Base-by-base conservation (phyloP, 2,329 filamentous ascomycete genomes). In the Fusarium ambrosium region DNA sequence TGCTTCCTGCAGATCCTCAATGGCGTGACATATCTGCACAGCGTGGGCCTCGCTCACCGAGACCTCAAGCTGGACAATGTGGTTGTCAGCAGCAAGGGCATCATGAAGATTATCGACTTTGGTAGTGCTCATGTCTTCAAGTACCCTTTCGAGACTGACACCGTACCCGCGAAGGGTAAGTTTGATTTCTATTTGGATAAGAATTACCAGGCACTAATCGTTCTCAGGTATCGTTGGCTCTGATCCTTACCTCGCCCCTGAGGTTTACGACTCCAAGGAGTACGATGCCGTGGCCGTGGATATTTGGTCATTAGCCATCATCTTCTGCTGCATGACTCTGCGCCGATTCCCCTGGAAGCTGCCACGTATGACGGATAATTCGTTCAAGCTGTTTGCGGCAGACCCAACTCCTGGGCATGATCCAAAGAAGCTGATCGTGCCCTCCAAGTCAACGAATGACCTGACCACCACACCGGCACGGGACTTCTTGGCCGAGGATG, bases 41-140 rank as follows among this genome's bases (percentile, higher is more conserved):
- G 94, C 81, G 97, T 98, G 91, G 97, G 97, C 4, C 87, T 99
- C 62, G 95, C 97, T 13, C 97, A 99, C 84, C 92, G 97, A 53
- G 97, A 99, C 86, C 81, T 99, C 79, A 99, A 99, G 85, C 85
- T 99, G 78, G 97, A 99, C 85, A 99, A 99, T 78, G 97, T 99
- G 22, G 97, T 99, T 32, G 95, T 99, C 69, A 98, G 95, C 80
- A 94, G 97, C 80, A 91, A 93, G 79, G 97, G 97, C 3, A 98
- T 99, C 78, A 98, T 99, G 95, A 99, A 99, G 84, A 94, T 99
- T 74, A 99, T 99, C 79, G 97, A 99, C 83, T 99, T 99, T 84
- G 97, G 97, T 29, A 98, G 95, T 85, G 96, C 97, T 1, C 95
- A 97, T 76, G 96, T 99, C 45, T 99, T 98, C 86, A 92, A 94